phyloP scores from a whole-genome alignment of 2,329 filamentous ascomycete species.

The Phyllosticta citrichinensis region DNA sequence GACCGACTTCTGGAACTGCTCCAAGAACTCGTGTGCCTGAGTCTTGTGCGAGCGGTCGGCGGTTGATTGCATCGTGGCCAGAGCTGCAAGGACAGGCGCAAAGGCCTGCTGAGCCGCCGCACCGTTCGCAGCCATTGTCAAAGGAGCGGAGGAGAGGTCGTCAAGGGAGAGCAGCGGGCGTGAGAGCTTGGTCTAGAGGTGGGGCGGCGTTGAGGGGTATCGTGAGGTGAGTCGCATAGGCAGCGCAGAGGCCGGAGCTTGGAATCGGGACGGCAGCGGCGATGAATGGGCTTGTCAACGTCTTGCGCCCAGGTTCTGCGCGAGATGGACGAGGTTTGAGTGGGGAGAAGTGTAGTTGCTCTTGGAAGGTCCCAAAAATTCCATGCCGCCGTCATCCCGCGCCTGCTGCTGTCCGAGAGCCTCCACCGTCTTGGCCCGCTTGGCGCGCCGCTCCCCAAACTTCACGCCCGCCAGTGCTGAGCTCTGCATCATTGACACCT shows the following conservation, averaged over 20 bases:
- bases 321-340: not conserved
- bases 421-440: not conserved
- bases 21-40: slow-evolving; percentile 81
- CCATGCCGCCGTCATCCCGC: slow-evolving; percentile 7
- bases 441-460: slow-evolving; percentile 6
- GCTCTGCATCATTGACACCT: not conserved
- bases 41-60: slow-evolving; percentile 74
- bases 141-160: slow-evolving; percentile 1
- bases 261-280: not conserved
- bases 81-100: slow-evolving; percentile 74
- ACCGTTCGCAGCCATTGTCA: slow-evolving; percentile 57
- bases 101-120: slow-evolving; percentile 60
- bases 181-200: slow-evolving; percentile 8
- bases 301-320: not conserved
- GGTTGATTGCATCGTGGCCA: slow-evolving; percentile 82
- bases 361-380: slow-evolving; percentile 6
- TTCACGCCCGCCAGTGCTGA: slow-evolving; percentile 1
- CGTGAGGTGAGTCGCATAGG: slow-evolving; percentile 11
- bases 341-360: not conserved
- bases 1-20: slow-evolving; percentile 97
- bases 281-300: not conserved
- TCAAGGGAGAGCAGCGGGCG: not conserved
- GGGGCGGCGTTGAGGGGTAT: slow-evolving; percentile 10
- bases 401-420: slow-evolving; percentile 1
- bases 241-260: slow-evolving; percentile 4